A percentile compares a stretch with the other conserved stretches of the same genome.
Evolutionary conservation across 495 filamentous ascomycete genomes (phyloP).

Genomic region (Talaromyces liani): DNA sequence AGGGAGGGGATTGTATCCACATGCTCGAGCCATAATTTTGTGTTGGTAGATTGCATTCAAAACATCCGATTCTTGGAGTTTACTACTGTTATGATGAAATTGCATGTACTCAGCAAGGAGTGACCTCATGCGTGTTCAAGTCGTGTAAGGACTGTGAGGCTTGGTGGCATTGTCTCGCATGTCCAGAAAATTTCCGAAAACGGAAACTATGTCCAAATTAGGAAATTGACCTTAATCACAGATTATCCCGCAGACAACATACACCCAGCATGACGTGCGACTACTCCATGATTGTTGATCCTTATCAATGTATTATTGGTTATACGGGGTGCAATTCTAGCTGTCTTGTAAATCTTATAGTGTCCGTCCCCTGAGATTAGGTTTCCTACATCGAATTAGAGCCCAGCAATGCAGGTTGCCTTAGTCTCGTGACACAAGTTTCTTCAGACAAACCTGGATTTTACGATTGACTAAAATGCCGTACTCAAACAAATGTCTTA

Average conservation of each 20-base stretch:
- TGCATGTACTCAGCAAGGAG: not conserved
- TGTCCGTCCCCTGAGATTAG: not conserved
- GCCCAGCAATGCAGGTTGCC: not conserved
- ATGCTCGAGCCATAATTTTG: not conserved
- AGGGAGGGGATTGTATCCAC: not conserved
- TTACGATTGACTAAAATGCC: not conserved
- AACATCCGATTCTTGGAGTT: not conserved
- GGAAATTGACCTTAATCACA: not conserved
- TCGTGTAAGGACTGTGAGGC: not conserved
- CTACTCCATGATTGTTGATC: not conserved
- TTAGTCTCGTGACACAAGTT: not conserved
- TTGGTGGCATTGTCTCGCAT: not conserved
- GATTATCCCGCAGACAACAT: not conserved
- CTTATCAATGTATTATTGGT: not conserved
- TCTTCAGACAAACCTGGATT: not conserved
- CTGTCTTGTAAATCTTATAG: not conserved
- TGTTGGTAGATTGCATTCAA: not conserved
- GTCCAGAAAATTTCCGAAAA: not conserved
- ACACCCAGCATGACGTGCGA: not conserved
- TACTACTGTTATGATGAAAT: not conserved
- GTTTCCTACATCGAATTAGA: not conserved
- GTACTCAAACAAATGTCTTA: not conserved
- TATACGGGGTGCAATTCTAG: not conserved
- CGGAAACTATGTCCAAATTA: slow-evolving; percentile 1
- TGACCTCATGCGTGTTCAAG: not conserved